These are phyloP conservation scores for Colletotrichum aenigma DNA, from an alignment of 2,329 filamentous ascomycete genomes.

Conservation along the genomic window DNA sequence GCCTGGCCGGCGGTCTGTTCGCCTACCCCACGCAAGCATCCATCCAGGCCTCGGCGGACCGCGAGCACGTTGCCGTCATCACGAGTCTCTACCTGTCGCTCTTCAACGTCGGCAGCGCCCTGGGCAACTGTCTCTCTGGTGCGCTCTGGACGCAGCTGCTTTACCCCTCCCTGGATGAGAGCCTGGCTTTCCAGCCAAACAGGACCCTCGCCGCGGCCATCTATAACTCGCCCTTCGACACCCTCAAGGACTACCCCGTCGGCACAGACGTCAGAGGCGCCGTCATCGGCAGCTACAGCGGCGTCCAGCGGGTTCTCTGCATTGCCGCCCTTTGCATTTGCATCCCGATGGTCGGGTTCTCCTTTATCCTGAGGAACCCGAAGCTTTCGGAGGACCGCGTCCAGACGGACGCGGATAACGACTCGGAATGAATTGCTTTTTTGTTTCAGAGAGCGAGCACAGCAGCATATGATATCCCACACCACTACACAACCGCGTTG, in stretches of 20 bases:
- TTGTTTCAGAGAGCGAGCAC: background rate
- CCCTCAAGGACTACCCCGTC: constrained; percentile 35
- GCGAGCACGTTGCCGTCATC: constrained; percentile 41
- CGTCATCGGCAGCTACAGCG: constrained; percentile 22
- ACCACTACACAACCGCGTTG: background rate
- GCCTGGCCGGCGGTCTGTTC: constrained; percentile 63
- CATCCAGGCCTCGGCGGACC: constrained; percentile 40
- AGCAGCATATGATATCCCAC: background rate
- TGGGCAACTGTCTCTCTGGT: constrained; percentile 44
- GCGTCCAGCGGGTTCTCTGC: constrained; percentile 22
- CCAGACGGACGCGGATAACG: background rate
- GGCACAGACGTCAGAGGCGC: constrained; percentile 18
- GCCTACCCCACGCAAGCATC: constrained; percentile 44
- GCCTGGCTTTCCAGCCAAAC: constrained; percentile 38
- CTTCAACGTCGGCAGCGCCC: constrained; percentile 45
- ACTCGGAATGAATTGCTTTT: background rate
- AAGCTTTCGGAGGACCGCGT: constrained; percentile 15
- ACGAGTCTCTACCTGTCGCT: constrained; percentile 43
- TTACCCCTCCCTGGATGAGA: constrained; percentile 32
- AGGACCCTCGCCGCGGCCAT: constrained; percentile 36
- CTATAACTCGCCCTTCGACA: constrained; percentile 40
- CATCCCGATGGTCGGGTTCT: constrained; percentile 24
- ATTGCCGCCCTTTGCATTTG: constrained; percentile 24
- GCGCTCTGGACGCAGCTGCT: constrained; percentile 47
- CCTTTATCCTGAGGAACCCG: constrained; percentile 23